Base-by-base conservation (phyloP, 495 filamentous ascomycete species). In the Aspergillus biplanus region DNA sequence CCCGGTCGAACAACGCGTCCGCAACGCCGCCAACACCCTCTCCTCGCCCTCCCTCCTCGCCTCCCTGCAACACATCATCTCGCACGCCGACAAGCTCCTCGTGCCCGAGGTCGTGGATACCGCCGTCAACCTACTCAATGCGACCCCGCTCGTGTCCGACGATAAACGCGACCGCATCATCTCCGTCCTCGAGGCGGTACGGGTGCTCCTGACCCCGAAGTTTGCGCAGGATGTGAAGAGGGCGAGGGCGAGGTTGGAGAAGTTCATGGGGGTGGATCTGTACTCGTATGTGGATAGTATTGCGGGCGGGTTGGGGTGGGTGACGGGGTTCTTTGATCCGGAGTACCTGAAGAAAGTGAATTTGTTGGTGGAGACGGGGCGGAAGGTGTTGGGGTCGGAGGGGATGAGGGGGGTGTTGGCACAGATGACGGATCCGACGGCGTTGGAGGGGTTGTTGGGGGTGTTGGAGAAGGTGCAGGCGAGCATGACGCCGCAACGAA, bases 321-420 rank as follows among this genome's bases (percentile, higher is more conserved):
- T 47, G 37, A 32, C 13, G 37, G 48, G 35, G 7, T n/a, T 37
- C 1, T 33, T 58, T 27, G 39, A 46, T 11, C 18, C 44, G 37
- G 56, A 58, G 35, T 48, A 58, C n/a, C 34, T 58, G n/a, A 7
- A 3, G n/a, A 33, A n/a, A 37, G 13, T 58, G 39, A 58, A 58
- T 11, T 11, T 7, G 15, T n/a, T 46, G 37, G 27, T 48, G 0
- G 15, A 5, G 7, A 37, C 31, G 32, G 13, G 13, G 32, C 1
- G 15, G 52, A 15, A 37, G 52, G 33, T 11, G 11, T n/a, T 55
- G 7, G 6, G 4, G 31, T 55, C 52, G 13, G 37, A 33, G 31
- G 32, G 16, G 52, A 37, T 55, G 52, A 4, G 13, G 5, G 12
- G 2, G 32, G 15, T 55, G 3, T n/a, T 27, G n/a, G 56, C 12